These are phyloP conservation scores for Polyporus tsugae DNA, from an alignment of 1,284 basidiomycete species.

Conservation along the genomic window DNA sequence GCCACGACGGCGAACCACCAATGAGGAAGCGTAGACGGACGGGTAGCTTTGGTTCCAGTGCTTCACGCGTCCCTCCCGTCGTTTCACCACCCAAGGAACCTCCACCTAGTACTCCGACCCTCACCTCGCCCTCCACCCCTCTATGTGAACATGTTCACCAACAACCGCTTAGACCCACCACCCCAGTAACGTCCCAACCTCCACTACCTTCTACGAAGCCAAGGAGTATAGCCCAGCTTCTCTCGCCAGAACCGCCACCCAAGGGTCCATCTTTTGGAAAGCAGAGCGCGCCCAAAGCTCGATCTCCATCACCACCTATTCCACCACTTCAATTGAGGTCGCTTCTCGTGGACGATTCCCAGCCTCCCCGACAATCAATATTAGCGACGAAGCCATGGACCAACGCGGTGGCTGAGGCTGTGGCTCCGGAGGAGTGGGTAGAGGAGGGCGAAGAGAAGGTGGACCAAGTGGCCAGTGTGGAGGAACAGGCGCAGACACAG, in stretches of 20 bases:
- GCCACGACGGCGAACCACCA: slow-evolving; percentile 35
- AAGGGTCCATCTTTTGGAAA: not conserved
- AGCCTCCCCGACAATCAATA: not conserved
- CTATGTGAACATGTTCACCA: not conserved
- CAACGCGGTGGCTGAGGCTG: not conserved
- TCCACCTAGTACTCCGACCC: not conserved
- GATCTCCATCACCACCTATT: not conserved
- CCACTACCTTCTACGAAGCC: slow-evolving; percentile 9
- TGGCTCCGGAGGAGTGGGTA: not conserved
- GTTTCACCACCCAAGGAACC: not conserved
- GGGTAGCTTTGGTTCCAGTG: slow-evolving; percentile 21
- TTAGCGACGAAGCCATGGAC: not conserved
- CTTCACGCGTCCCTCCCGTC: not conserved
- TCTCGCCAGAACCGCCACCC: slow-evolving; percentile 15
- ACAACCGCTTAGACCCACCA: not conserved
- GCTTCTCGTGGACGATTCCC: not conserved
- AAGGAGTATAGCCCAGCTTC: slow-evolving; percentile 22
- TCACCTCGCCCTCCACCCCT: not conserved
- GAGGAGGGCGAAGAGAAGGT: not conserved
- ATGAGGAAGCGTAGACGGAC: slow-evolving; percentile 32
- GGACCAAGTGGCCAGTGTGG: not conserved
- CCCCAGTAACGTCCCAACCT: not conserved
- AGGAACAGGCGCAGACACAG: not conserved
- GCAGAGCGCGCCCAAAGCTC: not conserved
- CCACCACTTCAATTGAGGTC: not conserved